phyloP scores from a whole-genome alignment of 2,329 filamentous ascomycete species.

The Teratosphaeria zuluensis region DNA sequence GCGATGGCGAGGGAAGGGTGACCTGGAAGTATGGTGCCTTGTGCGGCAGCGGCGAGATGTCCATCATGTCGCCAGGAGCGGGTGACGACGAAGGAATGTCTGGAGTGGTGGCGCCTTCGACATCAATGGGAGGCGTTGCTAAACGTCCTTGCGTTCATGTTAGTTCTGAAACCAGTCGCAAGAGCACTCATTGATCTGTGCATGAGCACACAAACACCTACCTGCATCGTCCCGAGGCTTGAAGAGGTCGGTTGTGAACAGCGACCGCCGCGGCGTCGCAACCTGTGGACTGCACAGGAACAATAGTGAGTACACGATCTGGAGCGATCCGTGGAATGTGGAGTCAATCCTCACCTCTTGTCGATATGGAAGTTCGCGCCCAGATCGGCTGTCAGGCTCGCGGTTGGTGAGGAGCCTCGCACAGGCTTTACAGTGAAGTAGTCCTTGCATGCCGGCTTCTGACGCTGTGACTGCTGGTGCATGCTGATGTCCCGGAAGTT shows the following conservation, averaged over 20 bases:
- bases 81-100: conserved; percentile 74
- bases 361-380: conserved; percentile 97
- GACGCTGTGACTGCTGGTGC: conserved; percentile 35
- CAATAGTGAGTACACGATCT: conserved; percentile 17
- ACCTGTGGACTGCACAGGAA: conserved; percentile 59
- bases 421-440: conserved; percentile 70
- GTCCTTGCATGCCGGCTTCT: conserved; percentile 59
- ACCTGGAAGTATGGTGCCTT: conserved; percentile 60
- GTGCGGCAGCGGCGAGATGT: conserved; percentile 86
- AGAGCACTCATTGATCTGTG: background rate
- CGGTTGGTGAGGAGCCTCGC: conserved; percentile 81
- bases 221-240: conserved; percentile 31
- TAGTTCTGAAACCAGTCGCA: conserved; percentile 4
- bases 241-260: conserved; percentile 69
- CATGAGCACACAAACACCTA: conserved; percentile 13
- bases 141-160: conserved; percentile 30
- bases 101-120: conserved; percentile 73
- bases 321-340: conserved; percentile 23
- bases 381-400: conserved; percentile 83
- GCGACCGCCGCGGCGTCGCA: conserved; percentile 70
- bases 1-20: conserved; percentile 63
- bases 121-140: conserved; percentile 35
- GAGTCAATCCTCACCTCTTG: conserved; percentile 59
- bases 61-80: conserved; percentile 66
- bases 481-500: conserved; percentile 67